Percentiles rank a stretch among this genome's conserved stretches.
Evolutionary conservation across 2,329 filamentous ascomycete species (phyloP).

Genomic region (Colletotrichum spaethianum): DNA sequence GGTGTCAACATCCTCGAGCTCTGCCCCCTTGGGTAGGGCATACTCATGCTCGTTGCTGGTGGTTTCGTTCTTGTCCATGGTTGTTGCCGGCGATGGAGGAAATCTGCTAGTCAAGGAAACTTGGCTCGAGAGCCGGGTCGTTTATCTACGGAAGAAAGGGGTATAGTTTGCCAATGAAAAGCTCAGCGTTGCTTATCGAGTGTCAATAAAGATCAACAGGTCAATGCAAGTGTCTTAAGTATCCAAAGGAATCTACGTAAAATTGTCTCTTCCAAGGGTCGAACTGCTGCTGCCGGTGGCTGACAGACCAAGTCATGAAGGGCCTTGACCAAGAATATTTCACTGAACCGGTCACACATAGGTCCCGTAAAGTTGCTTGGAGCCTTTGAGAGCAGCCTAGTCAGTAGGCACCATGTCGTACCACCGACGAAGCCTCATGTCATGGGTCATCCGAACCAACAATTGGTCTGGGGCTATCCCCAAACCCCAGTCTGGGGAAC

Average conservation of each 20-base stretch:
- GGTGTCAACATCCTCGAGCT: slow-evolving; percentile 36
- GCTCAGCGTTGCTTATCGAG: not conserved
- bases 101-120: not conserved
- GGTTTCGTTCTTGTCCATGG: slow-evolving; percentile 43
- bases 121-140: not conserved
- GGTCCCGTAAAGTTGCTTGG: not conserved
- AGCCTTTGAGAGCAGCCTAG: not conserved
- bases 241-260: not conserved
- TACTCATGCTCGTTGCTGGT: slow-evolving; percentile 28
- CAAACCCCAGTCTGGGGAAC: slow-evolving; percentile 34
- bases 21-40: slow-evolving; percentile 23
- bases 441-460: slow-evolving; percentile 3
- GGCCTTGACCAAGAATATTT: not conserved
- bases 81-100: not conserved
- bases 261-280: not conserved
- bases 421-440: slow-evolving; percentile 10
- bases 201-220: not conserved
- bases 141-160: not conserved
- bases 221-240: slow-evolving; percentile 7
- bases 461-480: slow-evolving; percentile 23
- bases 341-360: not conserved
- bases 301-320: not conserved
- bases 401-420: slow-evolving; percentile 19
- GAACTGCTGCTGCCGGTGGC: not conserved
- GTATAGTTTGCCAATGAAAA: not conserved